A percentile compares a stretch with the other conserved stretches of the same genome.
Evolutionary conservation across 371 early-diverging fungal genomes (phyloP).

Genomic region (Capniomyces stellatus): DNA sequence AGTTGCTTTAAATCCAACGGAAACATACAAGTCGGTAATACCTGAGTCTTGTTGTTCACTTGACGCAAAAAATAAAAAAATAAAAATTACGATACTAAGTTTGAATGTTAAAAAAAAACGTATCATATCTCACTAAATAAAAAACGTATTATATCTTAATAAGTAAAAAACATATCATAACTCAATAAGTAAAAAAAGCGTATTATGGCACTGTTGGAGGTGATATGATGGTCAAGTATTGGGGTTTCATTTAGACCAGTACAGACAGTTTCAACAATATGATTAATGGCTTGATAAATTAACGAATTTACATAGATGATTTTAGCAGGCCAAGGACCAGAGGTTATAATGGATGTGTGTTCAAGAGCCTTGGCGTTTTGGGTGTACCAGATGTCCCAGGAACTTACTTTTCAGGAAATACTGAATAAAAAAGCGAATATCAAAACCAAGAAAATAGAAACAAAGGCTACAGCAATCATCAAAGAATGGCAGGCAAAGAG

Average conservation of each 20-base stretch:
- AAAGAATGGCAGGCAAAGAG: slow-evolving; percentile 4
- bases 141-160: too few relatives aligned
- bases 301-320: slow-evolving; percentile 1
- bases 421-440: not conserved
- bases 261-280: too few relatives aligned
- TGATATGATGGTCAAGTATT: too few relatives aligned
- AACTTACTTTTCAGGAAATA: slow-evolving; percentile 1
- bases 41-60: too few relatives aligned
- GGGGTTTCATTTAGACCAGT: too few relatives aligned
- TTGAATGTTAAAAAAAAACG: too few relatives aligned
- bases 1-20: not conserved
- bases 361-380: slow-evolving; percentile 3
- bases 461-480: slow-evolving; percentile 1
- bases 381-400: slow-evolving; percentile 4
- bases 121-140: too few relatives aligned
- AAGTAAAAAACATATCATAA: too few relatives aligned
- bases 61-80: too few relatives aligned
- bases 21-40: slow-evolving; percentile 1
- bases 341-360: slow-evolving; percentile 2
- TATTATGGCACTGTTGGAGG: too few relatives aligned
- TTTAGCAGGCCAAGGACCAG: slow-evolving; percentile 2
- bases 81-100: too few relatives aligned
- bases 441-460: slow-evolving; percentile 3
- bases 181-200: too few relatives aligned
- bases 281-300: not conserved